These are phyloP conservation scores for Entomortierella chlamydospora DNA, from an alignment of 192 early-diverging fungal genomes.

Conservation along the genomic window DNA sequence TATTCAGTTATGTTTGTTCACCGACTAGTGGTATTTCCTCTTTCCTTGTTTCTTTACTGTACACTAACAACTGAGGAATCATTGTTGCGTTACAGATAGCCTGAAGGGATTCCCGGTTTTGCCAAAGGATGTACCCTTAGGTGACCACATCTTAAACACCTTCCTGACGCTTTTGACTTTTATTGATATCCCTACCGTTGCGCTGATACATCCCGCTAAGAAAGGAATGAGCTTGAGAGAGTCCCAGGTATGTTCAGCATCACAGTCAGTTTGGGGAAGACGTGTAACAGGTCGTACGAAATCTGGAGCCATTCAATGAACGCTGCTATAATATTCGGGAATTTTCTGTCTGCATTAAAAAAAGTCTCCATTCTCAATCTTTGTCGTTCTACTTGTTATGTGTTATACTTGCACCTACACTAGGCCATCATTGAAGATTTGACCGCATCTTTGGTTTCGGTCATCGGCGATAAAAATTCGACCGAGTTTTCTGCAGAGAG, in stretches of 20 bases:
- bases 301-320: too few relatives aligned
- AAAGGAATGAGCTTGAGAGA: slow-evolving; percentile 28
- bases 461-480: not conserved
- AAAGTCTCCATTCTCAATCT: not conserved
- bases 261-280: not conserved
- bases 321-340: too few relatives aligned
- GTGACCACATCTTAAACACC: slow-evolving; percentile 38
- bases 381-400: too few relatives aligned
- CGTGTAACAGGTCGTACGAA: too few relatives aligned
- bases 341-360: too few relatives aligned
- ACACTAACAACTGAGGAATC: too few relatives aligned
- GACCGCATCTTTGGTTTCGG: slow-evolving; percentile 3
- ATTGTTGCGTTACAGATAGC: not conserved
- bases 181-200: slow-evolving; percentile 23
- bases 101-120: slow-evolving; percentile 1
- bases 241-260: slow-evolving; percentile 8
- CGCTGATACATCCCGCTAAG: slow-evolving; percentile 36
- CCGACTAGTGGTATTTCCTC: too few relatives aligned
- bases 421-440: slow-evolving; percentile 27
- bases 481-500: slow-evolving; percentile 20
- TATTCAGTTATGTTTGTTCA: too few relatives aligned
- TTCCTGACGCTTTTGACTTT: slow-evolving; percentile 29
- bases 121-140: slow-evolving; percentile 20
- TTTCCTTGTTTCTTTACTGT: not conserved
- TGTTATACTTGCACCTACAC: too few relatives aligned